A percentile compares a stretch with the other conserved stretches of the same genome.
phyloP scores from a whole-genome alignment of 2,329 filamentous ascomycete genomes.

The Pseudopithomyces maydicus region DNA sequence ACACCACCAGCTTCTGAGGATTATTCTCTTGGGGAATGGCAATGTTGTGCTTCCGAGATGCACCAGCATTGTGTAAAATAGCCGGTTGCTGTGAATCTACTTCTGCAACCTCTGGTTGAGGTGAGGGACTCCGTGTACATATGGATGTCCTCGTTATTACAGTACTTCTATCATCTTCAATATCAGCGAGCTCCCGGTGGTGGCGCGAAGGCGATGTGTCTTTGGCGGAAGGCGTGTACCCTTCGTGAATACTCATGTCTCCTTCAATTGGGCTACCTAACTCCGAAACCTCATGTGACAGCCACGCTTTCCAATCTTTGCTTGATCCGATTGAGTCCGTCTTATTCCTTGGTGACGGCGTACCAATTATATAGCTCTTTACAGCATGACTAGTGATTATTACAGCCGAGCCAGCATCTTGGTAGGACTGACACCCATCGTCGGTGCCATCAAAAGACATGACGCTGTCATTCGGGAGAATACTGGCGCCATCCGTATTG shows the following conservation, averaged over 20 bases:
- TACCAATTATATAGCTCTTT: constrained; percentile 48
- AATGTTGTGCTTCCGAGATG: neutral
- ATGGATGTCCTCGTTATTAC: constrained; percentile 19
- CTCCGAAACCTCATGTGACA: constrained; percentile 51
- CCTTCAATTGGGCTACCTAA: constrained; percentile 36
- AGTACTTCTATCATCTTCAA: constrained; percentile 31
- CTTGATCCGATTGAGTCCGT: constrained; percentile 38
- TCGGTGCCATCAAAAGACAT: constrained; percentile 26
- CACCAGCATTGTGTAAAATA: neutral
- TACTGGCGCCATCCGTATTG: constrained; percentile 47
- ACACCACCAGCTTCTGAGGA: neutral
- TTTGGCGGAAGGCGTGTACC: constrained; percentile 19
- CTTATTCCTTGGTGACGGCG: constrained; percentile 28
- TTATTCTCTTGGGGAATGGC: neutral
- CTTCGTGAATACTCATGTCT: constrained; percentile 32
- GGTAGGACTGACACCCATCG: constrained; percentile 11
- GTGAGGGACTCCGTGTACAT: constrained; percentile 10
- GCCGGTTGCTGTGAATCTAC: neutral
- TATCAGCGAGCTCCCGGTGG: constrained; percentile 30
- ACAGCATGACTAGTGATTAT: constrained; percentile 52
- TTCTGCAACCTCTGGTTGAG: neutral
- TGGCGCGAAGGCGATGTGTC: constrained; percentile 10
- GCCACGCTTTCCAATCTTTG: constrained; percentile 54
- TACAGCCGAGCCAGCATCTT: constrained; percentile 44
- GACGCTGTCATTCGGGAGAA: constrained; percentile 41